Evolutionary conservation across 2,329 filamentous ascomycete species (phyloP).

Genomic region (Shiraia sp.): DNA sequence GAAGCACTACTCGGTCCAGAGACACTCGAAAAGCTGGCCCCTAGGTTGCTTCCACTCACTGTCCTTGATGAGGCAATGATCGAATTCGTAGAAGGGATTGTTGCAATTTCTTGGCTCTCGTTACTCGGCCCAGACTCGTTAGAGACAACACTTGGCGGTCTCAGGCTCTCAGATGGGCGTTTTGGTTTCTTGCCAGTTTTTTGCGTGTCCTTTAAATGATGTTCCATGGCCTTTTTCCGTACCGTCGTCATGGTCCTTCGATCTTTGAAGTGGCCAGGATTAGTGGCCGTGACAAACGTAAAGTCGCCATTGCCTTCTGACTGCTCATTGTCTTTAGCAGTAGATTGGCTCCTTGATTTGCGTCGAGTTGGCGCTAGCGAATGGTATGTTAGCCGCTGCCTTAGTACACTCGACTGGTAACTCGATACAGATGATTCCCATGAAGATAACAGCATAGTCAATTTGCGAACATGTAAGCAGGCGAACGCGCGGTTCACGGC

Average conservation of each 20-base stretch:
- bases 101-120: constrained; percentile 8
- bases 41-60: constrained; percentile 1
- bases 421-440: too few relatives aligned
- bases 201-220: constrained; percentile 31
- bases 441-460: too few relatives aligned
- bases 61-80: constrained; percentile 1
- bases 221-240: constrained; percentile 42
- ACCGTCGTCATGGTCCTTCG: constrained; percentile 38
- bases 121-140: constrained; percentile 17
- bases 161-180: constrained; percentile 4
- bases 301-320: constrained; percentile 15
- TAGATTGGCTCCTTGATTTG: constrained; percentile 16
- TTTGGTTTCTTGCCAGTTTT: constrained; percentile 13
- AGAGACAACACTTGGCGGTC: constrained; percentile 23
- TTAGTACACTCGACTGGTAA: too few relatives aligned
- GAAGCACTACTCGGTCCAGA: constrained; percentile 6
- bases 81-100: constrained; percentile 2
- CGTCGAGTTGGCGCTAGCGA: constrained; percentile 5
- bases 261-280: constrained; percentile 37
- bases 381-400: constrained; percentile 6
- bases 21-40: constrained; percentile 5
- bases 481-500: too few relatives aligned
- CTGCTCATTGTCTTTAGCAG: constrained; percentile 10
- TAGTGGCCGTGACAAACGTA: constrained; percentile 39
- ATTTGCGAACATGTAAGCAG: too few relatives aligned